phyloP scores from a whole-genome alignment of 495 filamentous ascomycete genomes.

The Eremomyces bilateralis region DNA sequence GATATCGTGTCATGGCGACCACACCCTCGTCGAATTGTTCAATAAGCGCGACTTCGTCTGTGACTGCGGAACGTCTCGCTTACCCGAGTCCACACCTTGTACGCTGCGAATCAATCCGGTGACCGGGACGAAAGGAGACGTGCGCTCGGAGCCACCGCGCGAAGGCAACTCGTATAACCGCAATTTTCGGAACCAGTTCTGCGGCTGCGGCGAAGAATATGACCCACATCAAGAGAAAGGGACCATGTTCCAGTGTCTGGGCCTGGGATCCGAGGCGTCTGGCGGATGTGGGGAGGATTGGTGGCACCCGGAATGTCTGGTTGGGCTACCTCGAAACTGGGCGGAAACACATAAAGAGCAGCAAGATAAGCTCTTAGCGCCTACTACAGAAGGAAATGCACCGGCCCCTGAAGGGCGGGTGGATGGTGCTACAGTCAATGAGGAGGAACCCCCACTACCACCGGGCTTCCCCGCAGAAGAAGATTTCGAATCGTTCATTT shows the following conservation, averaged over 20 bases:
- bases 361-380: conserved; percentile 5
- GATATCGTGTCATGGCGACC: conserved; percentile 89
- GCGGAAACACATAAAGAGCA: conserved; percentile 8
- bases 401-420: conserved; percentile 3
- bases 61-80: conserved; percentile 79
- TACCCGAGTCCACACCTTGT: conserved; percentile 49
- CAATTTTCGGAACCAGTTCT: conserved; percentile 86
- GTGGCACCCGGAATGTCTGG: conserved; percentile 92
- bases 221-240: conserved; percentile 71
- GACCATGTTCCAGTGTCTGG: conserved; percentile 98
- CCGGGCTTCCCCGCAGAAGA: conserved; percentile 77
- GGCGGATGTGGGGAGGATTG: conserved; percentile 96
- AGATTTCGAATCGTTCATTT: conserved; percentile 72
- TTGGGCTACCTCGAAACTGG: conserved; percentile 44
- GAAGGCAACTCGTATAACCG: conserved; percentile 75
- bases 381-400: conserved; percentile 5
- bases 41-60: conserved; percentile 86
- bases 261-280: conserved; percentile 53
- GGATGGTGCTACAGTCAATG: not conserved
- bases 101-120: conserved; percentile 49
- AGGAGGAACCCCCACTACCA: conserved; percentile 37
- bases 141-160: conserved; percentile 50
- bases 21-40: conserved; percentile 89
- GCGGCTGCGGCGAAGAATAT: conserved; percentile 72
- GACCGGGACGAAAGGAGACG: conserved; percentile 51